Percentiles rank a stretch among this genome's conserved stretches.
phyloP scores from a whole-genome alignment of 176 grass and related monocot species.

The Olyra latifolia region DNA sequence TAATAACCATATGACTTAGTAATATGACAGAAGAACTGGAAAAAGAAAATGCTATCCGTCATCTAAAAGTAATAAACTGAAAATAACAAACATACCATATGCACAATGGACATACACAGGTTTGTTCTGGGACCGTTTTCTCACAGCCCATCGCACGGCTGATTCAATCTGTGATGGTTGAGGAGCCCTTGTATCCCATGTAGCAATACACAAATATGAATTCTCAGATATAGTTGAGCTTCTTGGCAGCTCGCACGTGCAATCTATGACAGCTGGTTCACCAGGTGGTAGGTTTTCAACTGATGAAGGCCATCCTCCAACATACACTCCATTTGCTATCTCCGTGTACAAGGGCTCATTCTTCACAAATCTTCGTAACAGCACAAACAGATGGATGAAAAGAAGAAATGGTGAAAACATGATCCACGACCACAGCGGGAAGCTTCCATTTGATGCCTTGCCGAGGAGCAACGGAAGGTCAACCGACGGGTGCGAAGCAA shows the following conservation, averaged over 20 bases:
- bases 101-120: conserved; percentile 90
- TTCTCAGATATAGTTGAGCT: conserved; percentile 48
- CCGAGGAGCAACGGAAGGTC: conserved; percentile 81
- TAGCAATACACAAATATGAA: conserved; percentile 74
- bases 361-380: conserved; percentile 65
- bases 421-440: conserved; percentile 82
- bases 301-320: conserved; percentile 90
- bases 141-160: conserved; percentile 72
- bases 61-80: background rate
- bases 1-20: conserved; percentile 3
- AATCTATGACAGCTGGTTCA: conserved; percentile 77
- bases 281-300: conserved; percentile 68
- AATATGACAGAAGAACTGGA: background rate
- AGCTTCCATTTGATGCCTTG: conserved; percentile 66
- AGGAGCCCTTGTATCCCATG: conserved; percentile 88
- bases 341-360: conserved; percentile 77
- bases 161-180: conserved; percentile 70
- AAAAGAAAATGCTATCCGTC: conserved; percentile 1
- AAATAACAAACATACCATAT: conserved; percentile 60
- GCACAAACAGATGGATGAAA: conserved; percentile 68
- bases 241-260: conserved; percentile 91
- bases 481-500: conserved; percentile 75
- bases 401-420: conserved; percentile 76
- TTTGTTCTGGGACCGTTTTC: conserved; percentile 64
- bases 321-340: conserved; percentile 74